Evolutionary conservation across 345 rosid genomes (phyloP).

Genomic region (Eucalyptus microcorys): DNA sequence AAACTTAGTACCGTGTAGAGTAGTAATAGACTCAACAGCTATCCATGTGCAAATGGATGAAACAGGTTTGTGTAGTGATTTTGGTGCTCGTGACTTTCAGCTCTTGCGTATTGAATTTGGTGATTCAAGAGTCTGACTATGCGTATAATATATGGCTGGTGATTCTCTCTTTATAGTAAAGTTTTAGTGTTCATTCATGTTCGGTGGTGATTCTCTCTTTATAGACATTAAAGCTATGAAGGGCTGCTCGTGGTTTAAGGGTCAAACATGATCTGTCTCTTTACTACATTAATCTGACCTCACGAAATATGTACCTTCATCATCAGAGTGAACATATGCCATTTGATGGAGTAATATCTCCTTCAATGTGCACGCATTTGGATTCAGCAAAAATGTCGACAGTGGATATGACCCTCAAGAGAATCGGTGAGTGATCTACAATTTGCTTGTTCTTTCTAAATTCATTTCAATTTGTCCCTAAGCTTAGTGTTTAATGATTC

Average conservation of each 20-base stretch:
- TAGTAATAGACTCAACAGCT: constrained; percentile 34
- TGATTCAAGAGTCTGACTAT: neutral
- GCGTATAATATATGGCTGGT: neutral
- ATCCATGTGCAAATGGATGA: constrained; percentile 54
- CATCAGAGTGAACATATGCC: neutral
- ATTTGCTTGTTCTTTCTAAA: neutral
- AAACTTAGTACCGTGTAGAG: constrained; percentile 35
- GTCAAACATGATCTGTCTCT: neutral
- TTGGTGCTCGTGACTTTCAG: constrained; percentile 16
- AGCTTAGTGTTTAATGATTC: neutral
- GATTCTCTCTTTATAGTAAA: neutral
- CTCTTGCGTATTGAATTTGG: constrained; percentile 69
- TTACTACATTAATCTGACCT: neutral
- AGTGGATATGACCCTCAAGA: neutral
- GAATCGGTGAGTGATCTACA: neutral
- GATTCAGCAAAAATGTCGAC: neutral
- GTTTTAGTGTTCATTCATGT: neutral
- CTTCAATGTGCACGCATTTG: neutral
- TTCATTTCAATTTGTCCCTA: neutral
- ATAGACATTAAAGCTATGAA: neutral
- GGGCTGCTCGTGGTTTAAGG: neutral
- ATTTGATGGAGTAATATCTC: neutral
- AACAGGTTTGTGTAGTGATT: constrained; percentile 11
- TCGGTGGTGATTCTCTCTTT: neutral
- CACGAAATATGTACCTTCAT: neutral